Percentiles rank a stretch among this genome's conserved stretches.
Evolutionary conservation across 2,329 filamentous ascomycete species (phyloP).

Genomic region (Xylariaceae sp.): DNA sequence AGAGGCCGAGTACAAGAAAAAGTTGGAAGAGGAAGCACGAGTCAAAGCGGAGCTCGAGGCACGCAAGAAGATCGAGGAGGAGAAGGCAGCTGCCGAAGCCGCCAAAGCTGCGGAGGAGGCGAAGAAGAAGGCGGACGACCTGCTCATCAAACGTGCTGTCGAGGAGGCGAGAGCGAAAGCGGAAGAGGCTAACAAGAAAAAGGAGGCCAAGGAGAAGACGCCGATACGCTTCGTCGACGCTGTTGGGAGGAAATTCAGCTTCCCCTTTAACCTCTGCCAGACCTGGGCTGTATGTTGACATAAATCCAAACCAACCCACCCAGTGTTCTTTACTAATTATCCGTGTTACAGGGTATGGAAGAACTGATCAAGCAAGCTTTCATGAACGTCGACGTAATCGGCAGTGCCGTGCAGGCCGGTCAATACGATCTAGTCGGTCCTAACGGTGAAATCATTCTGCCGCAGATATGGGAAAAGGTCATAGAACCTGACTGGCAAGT

Average conservation of each 20-base stretch:
- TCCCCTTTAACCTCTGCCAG: slow-evolving; percentile 79
- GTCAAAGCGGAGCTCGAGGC: slow-evolving; percentile 38
- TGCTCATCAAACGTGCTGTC: slow-evolving; percentile 45
- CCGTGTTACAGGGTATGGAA: slow-evolving; percentile 66
- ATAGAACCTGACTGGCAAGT: slow-evolving; percentile 71
- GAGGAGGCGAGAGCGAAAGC: slow-evolving; percentile 44
- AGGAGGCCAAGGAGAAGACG: slow-evolving; percentile 56
- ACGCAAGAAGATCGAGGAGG: slow-evolving; percentile 37
- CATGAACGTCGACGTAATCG: slow-evolving; percentile 69
- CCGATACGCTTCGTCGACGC: slow-evolving; percentile 90
- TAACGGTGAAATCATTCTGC: slow-evolving; percentile 76
- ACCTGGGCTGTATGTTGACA: slow-evolving; percentile 68
- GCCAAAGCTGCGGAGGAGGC: slow-evolving; percentile 45
- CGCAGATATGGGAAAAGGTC: slow-evolving; percentile 75
- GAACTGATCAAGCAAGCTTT: slow-evolving; percentile 82
- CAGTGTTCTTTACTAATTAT: slow-evolving; percentile 1
- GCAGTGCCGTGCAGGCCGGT: slow-evolving; percentile 69
- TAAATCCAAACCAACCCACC: background rate
- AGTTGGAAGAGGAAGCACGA: slow-evolving; percentile 32
- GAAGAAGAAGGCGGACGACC: slow-evolving; percentile 52
- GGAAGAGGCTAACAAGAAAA: slow-evolving; percentile 40
- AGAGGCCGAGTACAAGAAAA: slow-evolving; percentile 27
- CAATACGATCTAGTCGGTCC: slow-evolving; percentile 78
- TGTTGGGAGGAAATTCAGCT: slow-evolving; percentile 84
- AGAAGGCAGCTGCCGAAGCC: slow-evolving; percentile 33